These are phyloP conservation scores for Candida berthetii DNA, from an alignment of 805 yeast genomes.

Conservation along the genomic window DNA sequence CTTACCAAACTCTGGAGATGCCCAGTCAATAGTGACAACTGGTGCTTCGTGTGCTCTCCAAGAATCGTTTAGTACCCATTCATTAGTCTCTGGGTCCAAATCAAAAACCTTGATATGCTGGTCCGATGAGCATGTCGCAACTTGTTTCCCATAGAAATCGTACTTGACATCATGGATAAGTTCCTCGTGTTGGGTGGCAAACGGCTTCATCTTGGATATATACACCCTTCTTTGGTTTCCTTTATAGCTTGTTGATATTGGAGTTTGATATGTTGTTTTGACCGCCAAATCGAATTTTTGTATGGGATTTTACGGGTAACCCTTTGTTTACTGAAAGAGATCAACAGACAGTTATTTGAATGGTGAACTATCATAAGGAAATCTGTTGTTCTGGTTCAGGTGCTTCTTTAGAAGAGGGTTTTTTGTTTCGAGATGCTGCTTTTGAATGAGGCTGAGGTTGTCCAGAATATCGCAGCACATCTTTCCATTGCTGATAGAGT, in stretches of 20 bases:
- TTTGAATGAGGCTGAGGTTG: not conserved
- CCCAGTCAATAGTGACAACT: conserved; percentile 81
- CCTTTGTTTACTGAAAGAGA: no score
- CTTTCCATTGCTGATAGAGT: conserved; percentile 15
- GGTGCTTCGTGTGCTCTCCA: conserved; percentile 96
- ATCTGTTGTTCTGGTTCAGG: not conserved
- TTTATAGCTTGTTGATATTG: not conserved
- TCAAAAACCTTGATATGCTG: conserved; percentile 90
- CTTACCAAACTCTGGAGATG: conserved; percentile 90
- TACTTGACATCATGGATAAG: conserved; percentile 85
- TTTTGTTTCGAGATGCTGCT: not conserved
- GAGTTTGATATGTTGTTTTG: not conserved
- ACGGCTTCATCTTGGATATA: conserved; percentile 48
- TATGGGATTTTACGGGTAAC: not conserved
- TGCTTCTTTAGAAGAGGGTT: not conserved
- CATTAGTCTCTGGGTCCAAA: conserved; percentile 53
- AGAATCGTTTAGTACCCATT: conserved; percentile 81
- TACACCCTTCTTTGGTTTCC: not conserved
- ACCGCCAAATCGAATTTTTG: not conserved
- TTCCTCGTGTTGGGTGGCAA: conserved; percentile 90
- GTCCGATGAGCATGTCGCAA: conserved; percentile 94
- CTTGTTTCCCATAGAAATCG: conserved; percentile 86
- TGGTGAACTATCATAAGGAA: not conserved
- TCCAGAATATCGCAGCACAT: not conserved
- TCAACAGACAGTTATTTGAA: not conserved